phyloP scores from a whole-genome alignment of 2,329 filamentous ascomycete genomes.

The Cercospora citrullina region DNA sequence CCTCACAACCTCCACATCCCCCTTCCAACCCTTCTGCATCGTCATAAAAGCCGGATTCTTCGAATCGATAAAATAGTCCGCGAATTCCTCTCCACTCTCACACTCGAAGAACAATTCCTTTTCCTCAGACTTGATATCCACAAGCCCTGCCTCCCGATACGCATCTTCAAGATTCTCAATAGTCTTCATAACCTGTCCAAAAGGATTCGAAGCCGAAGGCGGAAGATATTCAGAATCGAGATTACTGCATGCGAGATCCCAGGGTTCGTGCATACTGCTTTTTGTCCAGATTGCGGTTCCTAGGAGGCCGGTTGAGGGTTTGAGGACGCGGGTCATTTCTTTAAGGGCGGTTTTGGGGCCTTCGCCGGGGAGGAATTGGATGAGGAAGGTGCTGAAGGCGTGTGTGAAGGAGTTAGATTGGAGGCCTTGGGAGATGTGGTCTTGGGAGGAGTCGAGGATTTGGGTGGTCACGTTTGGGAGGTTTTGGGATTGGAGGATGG shows the following conservation, averaged over 20 bases:
- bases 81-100: slow-evolving; percentile 16
- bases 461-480: slow-evolving; percentile 10
- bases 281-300: slow-evolving; percentile 4
- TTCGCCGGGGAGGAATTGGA: slow-evolving; percentile 12
- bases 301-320: neutral
- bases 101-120: slow-evolving; percentile 9
- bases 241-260: slow-evolving; percentile 17
- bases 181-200: neutral
- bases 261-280: slow-evolving; percentile 2
- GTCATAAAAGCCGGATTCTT: slow-evolving; percentile 15
- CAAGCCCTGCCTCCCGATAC: slow-evolving; percentile 9
- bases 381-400: slow-evolving; percentile 15
- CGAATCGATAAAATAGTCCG: slow-evolving; percentile 14
- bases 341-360: neutral
- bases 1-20: slow-evolving; percentile 12
- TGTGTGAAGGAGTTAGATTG: slow-evolving; percentile 4
- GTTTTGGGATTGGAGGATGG: neutral
- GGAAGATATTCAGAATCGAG: slow-evolving; percentile 6
- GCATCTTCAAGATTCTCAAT: slow-evolving; percentile 12
- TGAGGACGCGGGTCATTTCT: neutral
- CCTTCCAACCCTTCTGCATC: slow-evolving; percentile 14
- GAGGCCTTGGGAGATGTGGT: slow-evolving; percentile 14
- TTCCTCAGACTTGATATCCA: slow-evolving; percentile 11
- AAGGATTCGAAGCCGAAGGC: neutral
- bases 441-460: slow-evolving; percentile 12